Evolutionary conservation across 2,329 filamentous ascomycete species (phyloP), one percentile per base, ranked within the genome.

Genomic region (Penicillium sp.): DNA sequence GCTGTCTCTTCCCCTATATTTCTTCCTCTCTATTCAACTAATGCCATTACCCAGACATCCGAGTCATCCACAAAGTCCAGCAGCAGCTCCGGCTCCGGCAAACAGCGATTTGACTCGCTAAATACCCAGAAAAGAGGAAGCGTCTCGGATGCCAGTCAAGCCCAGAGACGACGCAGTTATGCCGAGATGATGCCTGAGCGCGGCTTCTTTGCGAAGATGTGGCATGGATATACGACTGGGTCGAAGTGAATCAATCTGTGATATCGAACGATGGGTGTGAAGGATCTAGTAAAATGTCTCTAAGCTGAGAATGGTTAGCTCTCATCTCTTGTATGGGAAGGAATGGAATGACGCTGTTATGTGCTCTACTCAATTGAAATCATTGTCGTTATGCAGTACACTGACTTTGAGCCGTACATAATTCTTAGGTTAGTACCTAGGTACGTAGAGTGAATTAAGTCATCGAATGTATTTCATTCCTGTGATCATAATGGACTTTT

Each of bases 101-200:
- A 38, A 12, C 2, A 45, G 4, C 8, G 48, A 18, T 59, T 59
- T 38, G 57, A 55, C 2, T 55, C 14, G 12, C 48, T 59, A 23
- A 35, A 49, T 16, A 14, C 46, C 5, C 56, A 58, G 23, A 59
- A 55, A 35, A 55, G 53, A 51, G 47, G 47, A 40, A 59, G 57
- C 47, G 8, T 49, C 24, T 47, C 49, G 6, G 51, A 54, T 12
- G 50, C 51, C 5, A 21, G 6, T 2, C 18, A 65, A 6, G 69
- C 67, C 2, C 67, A 78, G 47, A 65, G 75, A 33, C 64, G 70
- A 21, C 78, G 74, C 59, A 80, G 74, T 66, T 69, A 68, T 51
- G 77, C 80, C n/a, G 75, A 78, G 68, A 64, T 66, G 52, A 65
- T 70, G 8, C 62, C 68, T 26, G 64, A 67, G 46, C 56, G 66